Evolutionary conservation across 495 filamentous ascomycete genomes (phyloP).

Genomic region (Penicillium desertorum): DNA sequence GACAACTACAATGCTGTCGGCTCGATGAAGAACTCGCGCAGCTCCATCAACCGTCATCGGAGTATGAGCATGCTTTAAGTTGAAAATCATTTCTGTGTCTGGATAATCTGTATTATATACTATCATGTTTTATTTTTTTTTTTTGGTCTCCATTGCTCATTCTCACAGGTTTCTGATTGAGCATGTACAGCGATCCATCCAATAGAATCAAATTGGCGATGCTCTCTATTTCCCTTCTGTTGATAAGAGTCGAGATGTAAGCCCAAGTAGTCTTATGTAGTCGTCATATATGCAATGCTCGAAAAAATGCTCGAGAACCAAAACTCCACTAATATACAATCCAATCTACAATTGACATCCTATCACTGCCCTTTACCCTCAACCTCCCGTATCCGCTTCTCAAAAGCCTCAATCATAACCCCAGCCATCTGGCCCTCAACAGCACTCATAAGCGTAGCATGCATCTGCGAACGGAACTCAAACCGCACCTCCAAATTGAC

Average conservation of each 20-base stretch:
- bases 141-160: slow-evolving; percentile 12
- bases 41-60: slow-evolving; percentile 24
- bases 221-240: not conserved
- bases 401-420: slow-evolving; percentile 92
- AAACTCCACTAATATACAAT: slow-evolving; percentile 8
- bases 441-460: slow-evolving; percentile 73
- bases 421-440: slow-evolving; percentile 80
- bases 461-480: slow-evolving; percentile 79
- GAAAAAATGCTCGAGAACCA: not conserved
- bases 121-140: slow-evolving; percentile 26
- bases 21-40: slow-evolving; percentile 25
- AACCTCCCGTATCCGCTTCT: slow-evolving; percentile 67
- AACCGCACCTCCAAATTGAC: slow-evolving; percentile 75
- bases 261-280: not conserved
- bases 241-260: not conserved
- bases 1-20: slow-evolving; percentile 45
- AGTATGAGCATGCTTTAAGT: slow-evolving; percentile 35
- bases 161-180: slow-evolving; percentile 7
- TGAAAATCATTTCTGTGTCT: slow-evolving; percentile 20
- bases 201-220: slow-evolving; percentile 19
- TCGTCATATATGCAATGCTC: slow-evolving; percentile 4
- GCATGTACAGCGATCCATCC: slow-evolving; percentile 23
- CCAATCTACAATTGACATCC: not conserved
- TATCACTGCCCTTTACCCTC: slow-evolving; percentile 30
- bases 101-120: slow-evolving; percentile 38